Conservation (phyloP, 2,329 filamentous ascomycete species). For the Cercospora berteroae region DNA sequence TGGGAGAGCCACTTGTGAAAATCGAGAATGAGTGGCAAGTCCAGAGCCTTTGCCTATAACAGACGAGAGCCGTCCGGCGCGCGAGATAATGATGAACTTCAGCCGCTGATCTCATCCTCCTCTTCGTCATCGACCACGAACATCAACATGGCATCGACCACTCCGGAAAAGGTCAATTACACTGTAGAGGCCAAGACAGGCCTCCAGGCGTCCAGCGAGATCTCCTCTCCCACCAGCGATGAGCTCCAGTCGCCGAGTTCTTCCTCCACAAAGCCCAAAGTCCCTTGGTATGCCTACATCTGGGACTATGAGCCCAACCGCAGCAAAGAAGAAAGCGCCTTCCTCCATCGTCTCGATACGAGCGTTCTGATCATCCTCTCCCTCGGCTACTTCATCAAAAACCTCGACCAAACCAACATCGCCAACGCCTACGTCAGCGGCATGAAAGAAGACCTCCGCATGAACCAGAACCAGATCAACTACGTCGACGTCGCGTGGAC, state of each 20-base stretch:
- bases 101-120: background rate
- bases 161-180: background rate
- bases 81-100: background rate
- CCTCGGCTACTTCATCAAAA: constrained; percentile 54
- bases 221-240: background rate
- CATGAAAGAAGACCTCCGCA: constrained; percentile 53
- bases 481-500: constrained; percentile 59
- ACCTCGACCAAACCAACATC: constrained; percentile 40
- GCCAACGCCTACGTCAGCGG: constrained; percentile 50
- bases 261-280: constrained; percentile 5
- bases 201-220: constrained; percentile 2
- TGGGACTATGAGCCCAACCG: constrained; percentile 52
- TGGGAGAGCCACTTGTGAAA: background rate
- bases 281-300: constrained; percentile 40
- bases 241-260: background rate
- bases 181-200: background rate
- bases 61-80: background rate
- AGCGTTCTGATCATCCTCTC: constrained; percentile 50
- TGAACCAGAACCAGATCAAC: constrained; percentile 57
- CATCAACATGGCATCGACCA: background rate
- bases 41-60: background rate
- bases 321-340: constrained; percentile 25
- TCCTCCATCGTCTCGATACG: constrained; percentile 41
- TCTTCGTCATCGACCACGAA: background rate
- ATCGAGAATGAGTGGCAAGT: background rate